Percentiles rank a stretch among this genome's conserved stretches.
Conservation (phyloP, 768 basidiomycete species). For the Lactarius indigo region DNA sequence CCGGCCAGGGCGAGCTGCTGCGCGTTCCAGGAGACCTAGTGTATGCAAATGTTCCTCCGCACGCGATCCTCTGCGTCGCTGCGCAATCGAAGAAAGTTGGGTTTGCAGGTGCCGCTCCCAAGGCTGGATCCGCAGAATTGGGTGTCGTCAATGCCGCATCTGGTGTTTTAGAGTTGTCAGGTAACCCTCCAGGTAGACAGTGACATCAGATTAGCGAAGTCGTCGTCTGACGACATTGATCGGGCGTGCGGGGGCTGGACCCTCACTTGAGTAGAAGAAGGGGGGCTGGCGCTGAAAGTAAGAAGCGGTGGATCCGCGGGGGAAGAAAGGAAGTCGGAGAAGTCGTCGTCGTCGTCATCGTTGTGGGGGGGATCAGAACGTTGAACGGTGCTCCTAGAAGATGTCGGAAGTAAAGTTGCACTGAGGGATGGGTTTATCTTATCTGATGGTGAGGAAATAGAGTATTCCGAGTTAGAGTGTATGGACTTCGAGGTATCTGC, state of each 20-base stretch:
- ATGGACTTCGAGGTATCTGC: not conserved
- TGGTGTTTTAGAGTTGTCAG: not conserved
- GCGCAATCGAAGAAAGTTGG: slow-evolving; percentile 18
- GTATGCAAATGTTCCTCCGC: slow-evolving; percentile 54
- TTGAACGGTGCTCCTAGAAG: not conserved
- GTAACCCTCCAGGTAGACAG: slow-evolving; percentile 27
- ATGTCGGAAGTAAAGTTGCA: slow-evolving; percentile 25
- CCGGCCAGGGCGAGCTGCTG: slow-evolving; percentile 31
- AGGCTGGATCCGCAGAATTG: not conserved
- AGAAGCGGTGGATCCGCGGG: slow-evolving; percentile 26
- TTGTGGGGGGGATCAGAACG: slow-evolving; percentile 1
- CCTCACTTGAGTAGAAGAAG: not conserved
- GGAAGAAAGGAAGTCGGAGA: slow-evolving; percentile 46
- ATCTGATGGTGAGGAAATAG: not conserved
- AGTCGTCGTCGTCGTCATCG: slow-evolving; percentile 43
- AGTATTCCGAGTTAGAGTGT: not conserved
- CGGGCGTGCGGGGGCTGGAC: slow-evolving; percentile 16
- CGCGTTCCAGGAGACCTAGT: slow-evolving; percentile 52
- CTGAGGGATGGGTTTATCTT: slow-evolving; percentile 10
- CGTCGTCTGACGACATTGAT: slow-evolving; percentile 36
- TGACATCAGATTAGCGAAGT: slow-evolving; percentile 48
- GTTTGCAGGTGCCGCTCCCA: not conserved
- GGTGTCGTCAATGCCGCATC: not conserved
- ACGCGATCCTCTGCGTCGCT: slow-evolving; percentile 34
- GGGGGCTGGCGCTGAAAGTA: slow-evolving; percentile 1